Percentiles rank a stretch among this genome's conserved stretches.
Evolutionary conservation across 495 filamentous ascomycete genomes (phyloP).

Genomic region (Penicillium lividum): DNA sequence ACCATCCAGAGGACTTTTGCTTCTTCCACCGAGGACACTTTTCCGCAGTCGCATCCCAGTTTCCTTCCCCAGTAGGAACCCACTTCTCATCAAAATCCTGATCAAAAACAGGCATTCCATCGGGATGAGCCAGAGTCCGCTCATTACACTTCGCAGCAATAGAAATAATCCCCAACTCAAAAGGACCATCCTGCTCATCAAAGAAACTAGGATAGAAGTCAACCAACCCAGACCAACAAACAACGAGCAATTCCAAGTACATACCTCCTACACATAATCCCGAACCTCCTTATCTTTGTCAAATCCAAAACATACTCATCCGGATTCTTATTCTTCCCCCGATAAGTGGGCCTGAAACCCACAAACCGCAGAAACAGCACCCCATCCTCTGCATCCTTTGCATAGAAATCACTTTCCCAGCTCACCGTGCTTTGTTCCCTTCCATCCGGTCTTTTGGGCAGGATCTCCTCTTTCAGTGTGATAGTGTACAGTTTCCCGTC

Average conservation of each 20-base stretch:
- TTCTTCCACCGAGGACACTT: too few relatives aligned
- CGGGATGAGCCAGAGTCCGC: constrained; percentile 20
- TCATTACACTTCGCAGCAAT: constrained; percentile 45
- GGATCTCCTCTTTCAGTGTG: constrained; percentile 67
- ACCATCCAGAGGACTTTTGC: constrained; percentile 7
- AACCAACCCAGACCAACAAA: neutral
- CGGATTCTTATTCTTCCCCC: constrained; percentile 57
- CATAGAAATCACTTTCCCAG: constrained; percentile 46
- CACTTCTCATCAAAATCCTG: constrained; percentile 18
- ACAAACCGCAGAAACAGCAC: constrained; percentile 56
- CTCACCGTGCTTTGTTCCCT: constrained; percentile 60
- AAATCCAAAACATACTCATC: constrained; percentile 56
- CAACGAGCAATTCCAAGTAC: constrained; percentile 14
- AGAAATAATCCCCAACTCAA: constrained; percentile 56
- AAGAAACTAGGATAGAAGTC: constrained; percentile 60
- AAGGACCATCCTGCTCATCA: constrained; percentile 69
- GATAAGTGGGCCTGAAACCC: constrained; percentile 68
- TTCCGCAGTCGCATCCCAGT: neutral
- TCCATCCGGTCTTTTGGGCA: constrained; percentile 56
- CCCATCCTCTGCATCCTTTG: constrained; percentile 4
- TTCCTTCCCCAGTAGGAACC: neutral
- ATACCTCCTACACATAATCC: constrained; percentile 79
- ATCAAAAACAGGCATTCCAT: constrained; percentile 12
- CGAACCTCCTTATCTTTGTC: constrained; percentile 61
- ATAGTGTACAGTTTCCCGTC: constrained; percentile 68